Base-by-base conservation (phyloP, 768 basidiomycete species). In the Podaxis rugospora region DNA sequence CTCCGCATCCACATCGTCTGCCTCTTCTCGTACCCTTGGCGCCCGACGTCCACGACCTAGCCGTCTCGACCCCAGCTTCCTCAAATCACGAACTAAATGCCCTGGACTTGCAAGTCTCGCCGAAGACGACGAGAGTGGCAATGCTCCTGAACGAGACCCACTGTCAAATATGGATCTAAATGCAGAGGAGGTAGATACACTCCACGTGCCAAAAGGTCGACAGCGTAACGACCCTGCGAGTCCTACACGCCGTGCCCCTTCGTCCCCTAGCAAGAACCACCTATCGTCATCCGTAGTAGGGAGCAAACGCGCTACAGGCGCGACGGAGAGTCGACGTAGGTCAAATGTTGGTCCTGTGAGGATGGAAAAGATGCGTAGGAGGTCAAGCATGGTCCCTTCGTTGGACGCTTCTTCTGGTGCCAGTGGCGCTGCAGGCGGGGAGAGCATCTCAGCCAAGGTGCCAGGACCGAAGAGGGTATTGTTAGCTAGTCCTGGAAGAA, bases 281-380 rank as follows among this genome's bases (percentile, higher is more conserved):
- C 63, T 69, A 6, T 66, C 66, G 21, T 65, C 68, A 13, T 72
- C 72, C 2, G 65, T 69, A 27, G 23, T 55, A 5, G 36, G 46
- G 21, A 68, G 60, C 51, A 68, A 64, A 51, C 51, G 55, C 6
- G 61, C 65, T 9, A 65, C 64, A 7, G 57, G 21, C 11, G 36
- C 35, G 10, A 47, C 44, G 6, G 59, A 49, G 27, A 61, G 57
- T 53, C 68, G 75, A 57, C 66, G 75, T n/a, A 81, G 88, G 40
- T 93, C 92, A 23, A 88, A 87, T 66, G 82, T 92, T 59, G 92
- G 92, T 4, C 82, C 88, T n/a, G 67, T 86, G 70, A 85, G 92
- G 37, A 80, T 75, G 62, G 92, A 93, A 71, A 90, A 89, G 71
- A 74, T 75, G 13, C 78, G 90, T 62, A 78, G 92, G 61, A 81